Conservation (phyloP, 2,329 filamentous ascomycete species). For the Claviceps sp. region DNA sequence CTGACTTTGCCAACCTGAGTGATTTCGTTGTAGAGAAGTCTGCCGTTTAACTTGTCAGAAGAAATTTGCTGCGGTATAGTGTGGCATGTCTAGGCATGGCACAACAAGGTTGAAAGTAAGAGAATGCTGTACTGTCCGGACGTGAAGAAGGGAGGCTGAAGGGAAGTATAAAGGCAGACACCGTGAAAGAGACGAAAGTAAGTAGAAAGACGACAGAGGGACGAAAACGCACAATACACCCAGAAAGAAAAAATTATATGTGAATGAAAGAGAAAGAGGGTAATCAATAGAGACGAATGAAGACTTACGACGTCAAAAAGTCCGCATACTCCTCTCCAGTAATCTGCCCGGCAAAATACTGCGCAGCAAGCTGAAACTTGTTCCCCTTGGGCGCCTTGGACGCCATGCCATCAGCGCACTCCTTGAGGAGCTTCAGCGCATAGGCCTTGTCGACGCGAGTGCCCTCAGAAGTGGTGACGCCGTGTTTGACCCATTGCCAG, state of each 20-base stretch:
- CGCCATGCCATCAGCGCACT: constrained; percentile 66
- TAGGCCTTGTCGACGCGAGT: constrained; percentile 90
- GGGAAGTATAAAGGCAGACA: too few relatives aligned
- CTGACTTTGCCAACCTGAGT: constrained; percentile 53
- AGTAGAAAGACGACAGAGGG: too few relatives aligned
- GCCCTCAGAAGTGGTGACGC: constrained; percentile 67
- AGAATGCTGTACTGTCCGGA: not conserved
- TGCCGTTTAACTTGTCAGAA: constrained; percentile 20
- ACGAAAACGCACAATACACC: too few relatives aligned
- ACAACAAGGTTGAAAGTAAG: not conserved
- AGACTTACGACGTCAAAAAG: constrained; percentile 69
- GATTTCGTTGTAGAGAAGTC: constrained; percentile 78
- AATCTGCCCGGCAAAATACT: constrained; percentile 87
- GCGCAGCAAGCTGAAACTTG: constrained; percentile 79
- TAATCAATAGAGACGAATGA: not conserved
- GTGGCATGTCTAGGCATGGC: not conserved
- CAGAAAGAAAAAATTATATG: not conserved
- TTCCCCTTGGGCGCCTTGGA: constrained; percentile 71
- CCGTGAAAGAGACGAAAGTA: not conserved
- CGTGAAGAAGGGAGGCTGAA: too few relatives aligned
- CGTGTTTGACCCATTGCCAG: constrained; percentile 84
- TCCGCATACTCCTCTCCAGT: constrained; percentile 97
- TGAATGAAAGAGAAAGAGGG: not conserved
- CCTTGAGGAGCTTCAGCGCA: constrained; percentile 71
- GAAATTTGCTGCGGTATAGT: not conserved